Evolutionary conservation across 2,329 filamentous ascomycete species (phyloP).

Genomic region (Alternaria arbusti): DNA sequence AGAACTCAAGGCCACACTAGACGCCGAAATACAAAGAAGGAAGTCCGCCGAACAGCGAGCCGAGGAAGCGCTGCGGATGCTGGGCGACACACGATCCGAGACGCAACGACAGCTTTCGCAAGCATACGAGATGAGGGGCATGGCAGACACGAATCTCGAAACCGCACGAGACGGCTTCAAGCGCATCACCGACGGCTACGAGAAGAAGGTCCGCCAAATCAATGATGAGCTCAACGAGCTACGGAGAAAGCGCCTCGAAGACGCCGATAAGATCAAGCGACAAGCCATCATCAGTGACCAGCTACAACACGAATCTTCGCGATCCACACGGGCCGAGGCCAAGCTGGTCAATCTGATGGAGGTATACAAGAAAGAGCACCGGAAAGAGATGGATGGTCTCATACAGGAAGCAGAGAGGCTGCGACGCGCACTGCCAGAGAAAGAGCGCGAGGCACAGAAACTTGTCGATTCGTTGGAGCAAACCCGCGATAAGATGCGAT

Average conservation of each 20-base stretch:
- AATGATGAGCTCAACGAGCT: conserved; percentile 51
- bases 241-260: conserved; percentile 34
- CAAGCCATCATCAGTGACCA: conserved; percentile 75
- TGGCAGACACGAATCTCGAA: conserved; percentile 67
- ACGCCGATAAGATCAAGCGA: conserved; percentile 51
- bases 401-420: conserved; percentile 63
- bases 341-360: conserved; percentile 67
- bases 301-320: conserved; percentile 71
- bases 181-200: conserved; percentile 63
- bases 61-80: conserved; percentile 65
- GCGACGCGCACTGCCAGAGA: conserved; percentile 60
- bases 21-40: conserved; percentile 68
- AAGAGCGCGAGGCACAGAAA: conserved; percentile 67
- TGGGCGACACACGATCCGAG: conserved; percentile 67
- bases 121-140: conserved; percentile 51
- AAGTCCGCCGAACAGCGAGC: conserved; percentile 66
- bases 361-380: conserved; percentile 69
- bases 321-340: conserved; percentile 66
- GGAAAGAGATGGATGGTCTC: conserved; percentile 65
- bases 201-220: conserved; percentile 59
- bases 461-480: conserved; percentile 65
- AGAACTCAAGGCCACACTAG: conserved; percentile 68
- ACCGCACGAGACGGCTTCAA: conserved; percentile 75
- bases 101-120: conserved; percentile 69
- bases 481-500: conserved; percentile 72